A percentile compares a stretch with the other conserved stretches of the same genome.
Evolutionary conservation across 2,329 filamentous ascomycete genomes (phyloP).

Genomic region (Ceratocystis albifundus): DNA sequence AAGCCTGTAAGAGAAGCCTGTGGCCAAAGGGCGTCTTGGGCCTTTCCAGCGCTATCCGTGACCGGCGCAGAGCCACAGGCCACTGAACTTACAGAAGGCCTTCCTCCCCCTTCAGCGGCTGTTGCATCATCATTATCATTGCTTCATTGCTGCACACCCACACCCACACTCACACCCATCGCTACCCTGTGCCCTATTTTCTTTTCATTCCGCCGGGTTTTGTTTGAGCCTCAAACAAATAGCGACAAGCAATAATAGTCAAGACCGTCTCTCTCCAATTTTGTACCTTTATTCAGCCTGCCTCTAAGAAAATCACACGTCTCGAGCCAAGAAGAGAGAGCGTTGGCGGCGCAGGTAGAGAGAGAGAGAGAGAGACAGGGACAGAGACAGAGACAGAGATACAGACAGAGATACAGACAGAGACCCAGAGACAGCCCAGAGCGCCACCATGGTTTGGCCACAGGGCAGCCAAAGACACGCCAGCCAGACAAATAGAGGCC

Average conservation of each 20-base stretch:
- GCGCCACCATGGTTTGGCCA: too few species aligned
- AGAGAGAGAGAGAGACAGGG: neutral
- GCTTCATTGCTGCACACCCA: neutral
- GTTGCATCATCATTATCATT: too few species aligned
- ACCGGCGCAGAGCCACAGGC: too few species aligned
- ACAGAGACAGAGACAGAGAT: neutral
- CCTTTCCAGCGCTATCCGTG: too few species aligned
- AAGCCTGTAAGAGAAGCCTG: neutral
- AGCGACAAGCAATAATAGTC: neutral
- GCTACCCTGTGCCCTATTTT: neutral
- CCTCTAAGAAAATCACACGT: slow-evolving; percentile 1
- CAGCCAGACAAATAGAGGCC: neutral
- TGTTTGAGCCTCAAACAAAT: slow-evolving; percentile 4
- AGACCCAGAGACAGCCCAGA: neutral
- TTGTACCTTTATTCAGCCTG: neutral
- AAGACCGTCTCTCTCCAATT: neutral
- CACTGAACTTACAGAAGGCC: too few species aligned
- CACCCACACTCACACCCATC: neutral
- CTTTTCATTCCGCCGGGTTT: neutral
- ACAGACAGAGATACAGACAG: too few species aligned
- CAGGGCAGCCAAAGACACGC: neutral
- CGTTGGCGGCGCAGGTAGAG: too few species aligned
- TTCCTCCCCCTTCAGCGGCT: too few species aligned
- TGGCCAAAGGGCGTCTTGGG: too few species aligned
- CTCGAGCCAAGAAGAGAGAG: neutral